Base-by-base conservation (phyloP, 1,284 basidiomycete genomes). In the Irpex sp. region DNA sequence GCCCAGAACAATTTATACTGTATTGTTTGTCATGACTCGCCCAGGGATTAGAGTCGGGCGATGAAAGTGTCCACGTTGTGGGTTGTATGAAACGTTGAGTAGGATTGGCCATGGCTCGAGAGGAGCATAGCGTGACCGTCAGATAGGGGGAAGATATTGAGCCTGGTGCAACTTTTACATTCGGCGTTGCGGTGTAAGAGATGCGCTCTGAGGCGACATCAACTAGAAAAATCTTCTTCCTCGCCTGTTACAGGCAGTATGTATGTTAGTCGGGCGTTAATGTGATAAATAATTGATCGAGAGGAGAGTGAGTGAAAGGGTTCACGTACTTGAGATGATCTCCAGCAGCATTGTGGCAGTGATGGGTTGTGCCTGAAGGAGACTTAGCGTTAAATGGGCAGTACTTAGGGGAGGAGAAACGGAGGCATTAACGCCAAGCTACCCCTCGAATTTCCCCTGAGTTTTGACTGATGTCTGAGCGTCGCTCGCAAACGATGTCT, bases 311-410 rank as follows among this genome's bases (percentile, higher is more conserved):
- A 36, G 21, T 54, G 34, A 15, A 56, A 36, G 11, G 13, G 54
- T 36, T 56, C 49, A 51, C 49, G n/a, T 17, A 51, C 44, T 47
- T 48, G 49, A 44, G 64, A 64, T 65, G 61, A 65, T 68, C 54
- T 56, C 59, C 59, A 26, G 58, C 63, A 65, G 57, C 70, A 68
- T 73, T 71, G 73, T 72, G 74, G 74, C 74, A 72, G 72, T 74
- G 71, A 26, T 36, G 71, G 71, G 71, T 71, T 66, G 74, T 75
- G 73, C 74, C 74, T 75, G 74, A 66, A 34, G 58, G 57, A 56
- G 31, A 56, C 57, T 61, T 63, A 70, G 72, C 71, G 71, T 68
- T 68, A 62, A 65, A 34, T 66, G 63, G 66, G 49, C 68, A 72
- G 64, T 72, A 75, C 70, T 72, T 75, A 76, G 73, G 72, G 67